These are phyloP conservation scores for Clonostachys solani DNA, from an alignment of 2,329 filamentous ascomycete species.

Conservation along the genomic window DNA sequence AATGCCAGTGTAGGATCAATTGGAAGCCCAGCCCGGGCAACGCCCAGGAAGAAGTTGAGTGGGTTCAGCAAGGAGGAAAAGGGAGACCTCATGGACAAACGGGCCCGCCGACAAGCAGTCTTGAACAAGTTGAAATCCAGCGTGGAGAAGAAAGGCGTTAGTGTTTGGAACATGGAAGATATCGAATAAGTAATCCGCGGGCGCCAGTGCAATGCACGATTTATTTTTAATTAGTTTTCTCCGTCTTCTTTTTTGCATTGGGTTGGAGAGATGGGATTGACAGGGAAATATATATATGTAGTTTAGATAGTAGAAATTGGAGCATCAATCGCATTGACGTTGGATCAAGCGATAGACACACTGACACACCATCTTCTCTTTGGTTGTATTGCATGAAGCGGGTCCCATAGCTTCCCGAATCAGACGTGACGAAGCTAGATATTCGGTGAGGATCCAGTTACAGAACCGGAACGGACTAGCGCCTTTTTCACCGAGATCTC, in stretches of 20 bases:
- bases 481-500: too few relatives aligned
- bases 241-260: not conserved
- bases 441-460: too few relatives aligned
- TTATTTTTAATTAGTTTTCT: too few relatives aligned
- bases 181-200: conserved; percentile 26
- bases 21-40: conserved; percentile 28
- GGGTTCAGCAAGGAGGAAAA: conserved; percentile 59
- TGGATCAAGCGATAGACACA: too few relatives aligned
- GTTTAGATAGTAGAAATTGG: not conserved
- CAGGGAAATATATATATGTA: not conserved
- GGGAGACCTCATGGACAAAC: conserved; percentile 47
- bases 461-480: too few relatives aligned
- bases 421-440: too few relatives aligned
- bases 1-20: conserved; percentile 32
- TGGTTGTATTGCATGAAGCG: too few relatives aligned
- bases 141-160: conserved; percentile 44
- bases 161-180: conserved; percentile 45
- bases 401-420: too few relatives aligned
- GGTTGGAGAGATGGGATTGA: not conserved
- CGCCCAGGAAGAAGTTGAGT: conserved; percentile 57
- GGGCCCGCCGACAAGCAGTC: conserved; percentile 47
- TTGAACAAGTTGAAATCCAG: conserved; percentile 44
- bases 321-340: too few relatives aligned
- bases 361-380: too few relatives aligned
- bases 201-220: too few relatives aligned